A percentile compares a stretch with the other conserved stretches of the same genome.
Evolutionary conservation across 768 basidiomycete genomes (phyloP).

Genomic region (Tylopilus balloui): DNA sequence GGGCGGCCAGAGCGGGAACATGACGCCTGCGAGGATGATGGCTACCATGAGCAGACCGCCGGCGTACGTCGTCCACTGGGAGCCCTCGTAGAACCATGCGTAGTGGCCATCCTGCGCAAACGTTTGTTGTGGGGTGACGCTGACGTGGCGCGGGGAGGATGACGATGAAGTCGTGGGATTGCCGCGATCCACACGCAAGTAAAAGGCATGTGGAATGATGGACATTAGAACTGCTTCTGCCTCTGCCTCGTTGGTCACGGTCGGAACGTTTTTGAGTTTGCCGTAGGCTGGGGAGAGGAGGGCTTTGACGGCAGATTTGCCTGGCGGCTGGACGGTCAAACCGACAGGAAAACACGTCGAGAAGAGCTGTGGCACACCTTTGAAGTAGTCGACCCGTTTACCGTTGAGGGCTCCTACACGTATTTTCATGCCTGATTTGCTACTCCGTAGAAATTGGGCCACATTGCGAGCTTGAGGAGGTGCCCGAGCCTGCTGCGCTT

Average conservation of each 20-base stretch:
- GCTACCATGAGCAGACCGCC: conserved; percentile 89
- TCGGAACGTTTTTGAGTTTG: conserved; percentile 77
- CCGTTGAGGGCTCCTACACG: conserved; percentile 89
- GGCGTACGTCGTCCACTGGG: conserved; percentile 89
- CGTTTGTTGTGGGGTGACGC: conserved; percentile 72
- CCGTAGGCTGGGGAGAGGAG: conserved; percentile 88
- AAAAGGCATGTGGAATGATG: conserved; percentile 83
- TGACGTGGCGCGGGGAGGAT: conserved; percentile 65
- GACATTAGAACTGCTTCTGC: conserved; percentile 63
- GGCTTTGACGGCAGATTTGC: conserved; percentile 90
- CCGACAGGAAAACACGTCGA: not conserved
- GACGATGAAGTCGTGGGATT: conserved; percentile 45
- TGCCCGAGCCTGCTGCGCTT: conserved; percentile 71
- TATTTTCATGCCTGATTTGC: conserved; percentile 82
- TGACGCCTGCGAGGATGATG: conserved; percentile 92
- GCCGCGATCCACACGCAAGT: conserved; percentile 85
- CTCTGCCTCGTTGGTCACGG: conserved; percentile 70
- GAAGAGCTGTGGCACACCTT: conserved; percentile 51
- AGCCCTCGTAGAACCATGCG: conserved; percentile 96
- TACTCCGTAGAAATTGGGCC: conserved; percentile 82
- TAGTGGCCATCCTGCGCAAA: conserved; percentile 83
- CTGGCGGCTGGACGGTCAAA: conserved; percentile 37
- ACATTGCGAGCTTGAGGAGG: conserved; percentile 77
- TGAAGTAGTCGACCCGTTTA: conserved; percentile 96
- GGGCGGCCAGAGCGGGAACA: conserved; percentile 99